These are phyloP conservation scores for Microdochium bolleyi DNA, from an alignment of 2,329 filamentous ascomycete species.

Conservation along the genomic window DNA sequence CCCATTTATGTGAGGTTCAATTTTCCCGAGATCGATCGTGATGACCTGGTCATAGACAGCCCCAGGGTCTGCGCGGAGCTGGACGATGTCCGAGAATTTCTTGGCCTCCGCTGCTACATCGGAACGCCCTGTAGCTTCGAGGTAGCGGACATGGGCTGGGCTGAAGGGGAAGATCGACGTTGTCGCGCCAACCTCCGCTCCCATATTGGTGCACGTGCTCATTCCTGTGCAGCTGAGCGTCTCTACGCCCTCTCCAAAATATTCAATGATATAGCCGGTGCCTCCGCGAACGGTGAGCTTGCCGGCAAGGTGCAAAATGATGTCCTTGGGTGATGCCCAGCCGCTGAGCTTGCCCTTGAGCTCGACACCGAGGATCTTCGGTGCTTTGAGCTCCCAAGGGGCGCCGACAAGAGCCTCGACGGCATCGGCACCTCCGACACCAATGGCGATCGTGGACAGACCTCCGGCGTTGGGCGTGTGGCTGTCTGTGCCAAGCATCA, in stretches of 20 bases:
- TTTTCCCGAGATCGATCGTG: constrained; percentile 78
- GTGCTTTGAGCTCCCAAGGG: constrained; percentile 96
- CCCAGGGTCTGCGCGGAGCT: constrained; percentile 69
- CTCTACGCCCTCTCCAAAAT: constrained; percentile 83
- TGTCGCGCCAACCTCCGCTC: constrained; percentile 84
- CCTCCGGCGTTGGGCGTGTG: constrained; percentile 98
- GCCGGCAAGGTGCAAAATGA: constrained; percentile 85
- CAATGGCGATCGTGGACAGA: constrained; percentile 87
- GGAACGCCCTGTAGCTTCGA: constrained; percentile 72
- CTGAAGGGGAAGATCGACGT: constrained; percentile 95
- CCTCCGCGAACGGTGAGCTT: constrained; percentile 87
- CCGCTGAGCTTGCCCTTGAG: constrained; percentile 76
- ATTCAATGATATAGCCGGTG: constrained; percentile 92
- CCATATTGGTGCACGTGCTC: constrained; percentile 90
- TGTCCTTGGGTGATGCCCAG: constrained; percentile 92
- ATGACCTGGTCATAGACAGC: constrained; percentile 88
- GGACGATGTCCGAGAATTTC: constrained; percentile 40
- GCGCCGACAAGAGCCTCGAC: constrained; percentile 94
- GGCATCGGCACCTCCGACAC: constrained; percentile 93
- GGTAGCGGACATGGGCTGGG: constrained; percentile 73
- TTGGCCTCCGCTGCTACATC: constrained; percentile 61
- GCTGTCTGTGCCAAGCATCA: constrained; percentile 98
- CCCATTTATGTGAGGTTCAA: constrained; percentile 95
- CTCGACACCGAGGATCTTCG: constrained; percentile 79
- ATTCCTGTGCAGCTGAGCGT: constrained; percentile 87